Evolutionary conservation across 768 basidiomycete genomes (phyloP).

Genomic region (Cystofilobasidium ferigula): DNA sequence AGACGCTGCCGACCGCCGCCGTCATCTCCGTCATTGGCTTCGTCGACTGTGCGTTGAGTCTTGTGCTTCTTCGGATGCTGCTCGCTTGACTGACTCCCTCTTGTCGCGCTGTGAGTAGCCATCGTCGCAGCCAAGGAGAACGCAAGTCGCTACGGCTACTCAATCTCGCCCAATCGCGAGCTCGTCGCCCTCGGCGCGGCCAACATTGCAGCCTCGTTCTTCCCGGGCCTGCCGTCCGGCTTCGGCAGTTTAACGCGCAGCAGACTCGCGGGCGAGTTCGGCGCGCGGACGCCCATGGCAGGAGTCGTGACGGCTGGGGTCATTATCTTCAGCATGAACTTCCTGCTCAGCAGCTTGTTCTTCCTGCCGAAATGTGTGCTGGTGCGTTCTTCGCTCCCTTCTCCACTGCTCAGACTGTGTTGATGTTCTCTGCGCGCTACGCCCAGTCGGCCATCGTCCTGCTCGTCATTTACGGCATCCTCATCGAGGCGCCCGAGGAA

Average conservation of each 20-base stretch:
- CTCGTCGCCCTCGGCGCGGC: conserved; percentile 81
- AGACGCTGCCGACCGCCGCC: conserved; percentile 46
- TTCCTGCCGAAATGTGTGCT: conserved; percentile 82
- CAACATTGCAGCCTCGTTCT: conserved; percentile 60
- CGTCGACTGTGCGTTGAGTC: conserved; percentile 7
- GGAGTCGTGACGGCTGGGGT: conserved; percentile 59
- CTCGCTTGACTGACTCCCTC: background rate
- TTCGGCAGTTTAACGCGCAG: conserved; percentile 64
- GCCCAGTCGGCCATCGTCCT: conserved; percentile 15
- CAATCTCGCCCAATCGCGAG: conserved; percentile 88
- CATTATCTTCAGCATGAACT: conserved; percentile 75
- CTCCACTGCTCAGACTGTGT: conserved; percentile 33
- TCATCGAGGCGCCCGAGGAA: conserved; percentile 79
- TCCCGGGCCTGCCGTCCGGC: conserved; percentile 81
- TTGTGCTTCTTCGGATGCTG: background rate
- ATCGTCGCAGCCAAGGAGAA: conserved; percentile 94
- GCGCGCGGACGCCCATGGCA: conserved; percentile 80
- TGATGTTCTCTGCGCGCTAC: background rate
- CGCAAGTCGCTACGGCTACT: conserved; percentile 67
- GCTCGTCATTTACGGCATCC: conserved; percentile 63
- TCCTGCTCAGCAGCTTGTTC: conserved; percentile 72
- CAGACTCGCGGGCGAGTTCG: conserved; percentile 80
- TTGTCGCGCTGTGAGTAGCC: background rate
- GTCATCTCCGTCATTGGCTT: conserved; percentile 70
- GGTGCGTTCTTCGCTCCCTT: conserved; percentile 55